Evolutionary conservation across 2,329 filamentous ascomycete species (phyloP), one percentile per base, ranked within the genome.

Genomic region (Ramularia endophylla): DNA sequence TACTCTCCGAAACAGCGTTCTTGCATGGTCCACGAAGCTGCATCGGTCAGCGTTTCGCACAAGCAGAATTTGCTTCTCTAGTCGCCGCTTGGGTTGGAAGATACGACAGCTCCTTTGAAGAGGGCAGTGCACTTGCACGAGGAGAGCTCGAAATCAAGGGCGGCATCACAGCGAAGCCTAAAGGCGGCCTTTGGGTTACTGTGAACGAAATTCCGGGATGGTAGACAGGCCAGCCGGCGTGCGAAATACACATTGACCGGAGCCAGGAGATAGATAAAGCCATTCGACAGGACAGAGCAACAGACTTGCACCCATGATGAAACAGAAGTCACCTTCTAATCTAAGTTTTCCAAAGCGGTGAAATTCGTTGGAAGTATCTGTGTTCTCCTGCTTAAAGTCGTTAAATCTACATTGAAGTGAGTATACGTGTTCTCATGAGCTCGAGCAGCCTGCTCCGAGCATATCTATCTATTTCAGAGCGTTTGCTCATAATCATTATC

Each of bases 1-100:
- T n/a, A n/a, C n/a, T n/a, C n/a, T n/a, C n/a, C n/a, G n/a, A n/a
- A n/a, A n/a, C n/a, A 44, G 41, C 86, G 0, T 95, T 95, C 65
- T 63, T 95, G 44, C 87, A 94, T 60, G 89, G 89, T 0, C 87
- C 88, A 2, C 71, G 88, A 39, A 85, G 82, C 57, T 95, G 89
- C 59, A 95, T 95, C 53, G 89, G 88, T 0, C 76, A 81, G 62
- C 72, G 72, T 2, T 95, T 95, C 65, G 85, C 89, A 0, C 83
- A 80, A 59, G 79, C 83, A 1, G 90, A 95, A 69, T 85, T 95
- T 64, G 87, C 86, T 7, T 90, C 84, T 58, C 66, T 95, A 48
- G 60, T 95, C 34, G 88, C 87, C 16, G 74, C 78, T 7, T 80
- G 85, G 73, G 74, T 90, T 3, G 87, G 87, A 1, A 73, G 77